Percentiles rank a stretch among this genome's conserved stretches.
Evolutionary conservation across 208 protist genomes (phyloP).

Genomic region (Naegleria gruberi): DNA sequence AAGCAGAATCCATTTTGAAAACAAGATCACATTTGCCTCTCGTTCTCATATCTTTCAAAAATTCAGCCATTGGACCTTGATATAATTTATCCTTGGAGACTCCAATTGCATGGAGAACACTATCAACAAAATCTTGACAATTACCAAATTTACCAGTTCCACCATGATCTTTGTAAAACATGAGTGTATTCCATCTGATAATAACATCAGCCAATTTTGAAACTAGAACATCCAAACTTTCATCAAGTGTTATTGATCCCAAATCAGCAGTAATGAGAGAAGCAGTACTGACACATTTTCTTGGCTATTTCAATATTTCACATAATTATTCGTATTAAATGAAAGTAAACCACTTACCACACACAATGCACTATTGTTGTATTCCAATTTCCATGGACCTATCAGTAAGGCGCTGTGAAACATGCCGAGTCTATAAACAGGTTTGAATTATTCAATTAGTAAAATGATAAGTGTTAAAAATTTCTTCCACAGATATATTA

Average conservation of each 20-base stretch:
- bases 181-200: background rate
- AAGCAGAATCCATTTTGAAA: background rate
- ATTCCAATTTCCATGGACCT: conserved; percentile 16
- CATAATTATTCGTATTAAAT: background rate
- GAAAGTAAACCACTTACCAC: background rate
- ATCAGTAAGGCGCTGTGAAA: background rate
- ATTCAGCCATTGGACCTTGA: background rate
- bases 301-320: background rate
- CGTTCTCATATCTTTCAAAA: background rate
- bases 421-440: background rate
- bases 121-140: conserved; percentile 18
- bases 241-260: background rate
- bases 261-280: background rate
- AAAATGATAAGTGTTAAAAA: background rate
- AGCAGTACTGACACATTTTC: background rate
- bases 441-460: background rate
- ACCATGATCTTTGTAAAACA: background rate
- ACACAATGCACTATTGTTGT: background rate
- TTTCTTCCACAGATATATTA: too few species aligned
- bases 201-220: background rate
- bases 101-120: background rate
- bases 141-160: background rate
- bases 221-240: background rate
- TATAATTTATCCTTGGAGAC: background rate
- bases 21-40: background rate